Base-by-base conservation (phyloP, 805 yeast genomes). In the Yarrowia sp. region DNA sequence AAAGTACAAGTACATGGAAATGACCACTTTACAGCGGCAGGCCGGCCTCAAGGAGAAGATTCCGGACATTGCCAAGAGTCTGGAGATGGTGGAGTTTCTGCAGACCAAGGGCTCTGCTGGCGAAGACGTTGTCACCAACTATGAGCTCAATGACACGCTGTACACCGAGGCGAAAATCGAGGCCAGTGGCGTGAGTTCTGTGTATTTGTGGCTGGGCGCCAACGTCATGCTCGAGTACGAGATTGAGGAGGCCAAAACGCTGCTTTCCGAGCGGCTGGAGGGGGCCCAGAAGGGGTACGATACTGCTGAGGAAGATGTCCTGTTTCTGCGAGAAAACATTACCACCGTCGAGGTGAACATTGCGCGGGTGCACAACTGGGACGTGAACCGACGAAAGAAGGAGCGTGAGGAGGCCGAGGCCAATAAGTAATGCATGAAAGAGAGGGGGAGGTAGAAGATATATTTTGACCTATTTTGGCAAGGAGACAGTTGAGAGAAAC, bases 301-400 rank as follows among this genome's bases (percentile, higher is more conserved):
- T 24, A 79, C 81, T 48, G 88, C 96, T 38, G 85, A 89, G 69
- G 96, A 89, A 68, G 99, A 91, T 73, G 81, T 89, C 67, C 96
- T 90, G 71, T 92, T 86, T 69, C 80, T 87, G 67, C 84, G 95
- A 68, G 95, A 89, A 69, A 92, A 92, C 71, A 92, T 93, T 67
- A 95, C 99, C 16, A 93, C 98, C 3, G 90, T 95, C 92, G 98
- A 95, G 75, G 99, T 95, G 61, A 95, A 95, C 73, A 91, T 96
- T 17, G 98, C 99, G 0, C 83, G 99, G 68, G 73, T 73, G 6
- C 74, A 77, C 49, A 75, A 75, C 68, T 76, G 77, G 77, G 76
- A 77, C 58, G 78, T 76, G 3, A 76, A 75, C 24, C 66, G 70
- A 67, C 70, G 77, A 74, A 68, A 66, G 35, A 68, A 66, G 33